Conservation (phyloP, 345 rosid genomes). For the Firmiana major region DNA sequence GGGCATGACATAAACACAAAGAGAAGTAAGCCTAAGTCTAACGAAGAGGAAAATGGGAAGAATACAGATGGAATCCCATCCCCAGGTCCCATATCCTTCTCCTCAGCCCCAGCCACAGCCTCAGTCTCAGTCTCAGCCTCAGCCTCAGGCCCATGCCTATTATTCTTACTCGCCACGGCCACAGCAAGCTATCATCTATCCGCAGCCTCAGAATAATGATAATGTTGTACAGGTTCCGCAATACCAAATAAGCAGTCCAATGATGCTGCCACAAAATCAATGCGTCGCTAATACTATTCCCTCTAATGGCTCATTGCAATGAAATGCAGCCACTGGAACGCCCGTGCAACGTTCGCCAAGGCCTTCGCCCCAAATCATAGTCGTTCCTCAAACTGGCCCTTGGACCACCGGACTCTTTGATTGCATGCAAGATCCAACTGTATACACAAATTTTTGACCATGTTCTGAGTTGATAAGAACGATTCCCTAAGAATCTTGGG, state of each 20-base stretch:
- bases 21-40: not conserved
- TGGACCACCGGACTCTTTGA: constrained; percentile 36
- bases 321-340: constrained; percentile 3
- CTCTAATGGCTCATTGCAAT: constrained; percentile 8
- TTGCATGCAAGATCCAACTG: constrained; percentile 37
- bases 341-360: not conserved
- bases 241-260: constrained; percentile 5
- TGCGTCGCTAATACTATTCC: not conserved
- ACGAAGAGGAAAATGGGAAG: constrained; percentile 24
- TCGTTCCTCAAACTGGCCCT: not conserved
- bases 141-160: not conserved
- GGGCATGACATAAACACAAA: too few relatives aligned
- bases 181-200: not conserved
- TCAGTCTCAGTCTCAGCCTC: not conserved
- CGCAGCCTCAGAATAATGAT: constrained; percentile 5
- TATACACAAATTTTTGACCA: too few relatives aligned
- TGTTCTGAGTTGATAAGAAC: too few relatives aligned
- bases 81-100: not conserved
- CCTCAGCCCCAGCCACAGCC: constrained; percentile 5
- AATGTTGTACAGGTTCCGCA: not conserved
- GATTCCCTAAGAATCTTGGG: too few relatives aligned
- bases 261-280: not conserved
- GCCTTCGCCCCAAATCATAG: not conserved
- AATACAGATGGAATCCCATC: not conserved
- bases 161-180: not conserved